Conservation (phyloP, 345 rosid genomes). For the Gynandropsis gynandra region DNA sequence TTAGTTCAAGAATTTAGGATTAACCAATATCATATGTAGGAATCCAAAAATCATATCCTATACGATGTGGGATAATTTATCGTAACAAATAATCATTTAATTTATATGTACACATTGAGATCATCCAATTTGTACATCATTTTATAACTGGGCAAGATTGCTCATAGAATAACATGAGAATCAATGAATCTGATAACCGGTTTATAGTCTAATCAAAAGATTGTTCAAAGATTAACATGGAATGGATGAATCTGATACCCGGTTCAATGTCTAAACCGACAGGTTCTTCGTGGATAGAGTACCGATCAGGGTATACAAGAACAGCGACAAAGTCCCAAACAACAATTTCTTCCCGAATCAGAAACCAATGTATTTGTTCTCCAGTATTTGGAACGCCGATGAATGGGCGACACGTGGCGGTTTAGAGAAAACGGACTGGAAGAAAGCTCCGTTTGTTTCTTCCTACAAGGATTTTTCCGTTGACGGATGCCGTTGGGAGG, state of each 20-base stretch:
- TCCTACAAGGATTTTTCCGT: conserved; percentile 79
- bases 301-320: conserved; percentile 69
- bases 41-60: too few species aligned
- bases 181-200: too few species aligned
- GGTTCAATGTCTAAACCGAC: conserved; percentile 17
- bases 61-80: too few species aligned
- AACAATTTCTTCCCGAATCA: conserved; percentile 87
- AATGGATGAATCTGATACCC: neutral
- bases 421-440: conserved; percentile 90
- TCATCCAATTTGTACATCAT: too few species aligned
- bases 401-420: conserved; percentile 99
- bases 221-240: neutral
- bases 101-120: too few species aligned
- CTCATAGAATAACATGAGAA: too few species aligned
- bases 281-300: conserved; percentile 80
- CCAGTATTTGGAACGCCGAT: conserved; percentile 96
- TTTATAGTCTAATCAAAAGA: too few species aligned
- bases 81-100: too few species aligned
- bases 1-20: too few species aligned
- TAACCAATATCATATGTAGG: too few species aligned
- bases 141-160: too few species aligned
- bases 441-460: conserved; percentile 78
- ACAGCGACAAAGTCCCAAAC: conserved; percentile 55
- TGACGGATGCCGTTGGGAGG: conserved; percentile 88
- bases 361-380: conserved; percentile 94